A percentile compares a stretch with the other conserved stretches of the same genome.
Conservation (phyloP, 2,329 filamentous ascomycete genomes). For the Aspergillus ochraceus region DNA sequence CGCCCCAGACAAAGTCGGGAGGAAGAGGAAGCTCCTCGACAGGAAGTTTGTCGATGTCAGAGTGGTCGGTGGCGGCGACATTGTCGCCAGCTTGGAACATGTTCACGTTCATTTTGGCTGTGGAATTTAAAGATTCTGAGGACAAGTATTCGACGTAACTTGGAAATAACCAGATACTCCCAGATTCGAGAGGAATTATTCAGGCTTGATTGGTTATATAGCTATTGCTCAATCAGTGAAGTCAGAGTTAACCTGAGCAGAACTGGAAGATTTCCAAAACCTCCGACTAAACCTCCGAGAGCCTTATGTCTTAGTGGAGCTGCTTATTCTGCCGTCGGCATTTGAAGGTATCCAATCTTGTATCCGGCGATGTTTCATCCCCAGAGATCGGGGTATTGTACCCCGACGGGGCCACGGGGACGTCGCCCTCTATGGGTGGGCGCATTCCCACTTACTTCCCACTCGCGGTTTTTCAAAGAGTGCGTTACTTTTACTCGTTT, state of each 20-base stretch:
- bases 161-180: too few relatives aligned
- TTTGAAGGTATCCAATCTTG: not conserved
- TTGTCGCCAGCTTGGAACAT: not conserved
- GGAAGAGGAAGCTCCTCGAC: slow-evolving; percentile 19
- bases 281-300: too few relatives aligned
- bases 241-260: too few relatives aligned
- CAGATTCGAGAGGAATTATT: too few relatives aligned
- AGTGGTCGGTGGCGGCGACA: not conserved
- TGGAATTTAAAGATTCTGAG: not conserved
- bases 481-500: too few relatives aligned
- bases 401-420: too few relatives aligned
- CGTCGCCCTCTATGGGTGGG: not conserved
- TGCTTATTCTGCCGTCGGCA: not conserved
- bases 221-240: too few relatives aligned
- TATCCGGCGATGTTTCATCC: not conserved
- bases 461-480: too few relatives aligned
- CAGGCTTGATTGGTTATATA: too few relatives aligned
- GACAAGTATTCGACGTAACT: not conserved
- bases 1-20: slow-evolving; percentile 40
- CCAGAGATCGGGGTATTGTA: too few relatives aligned
- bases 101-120: not conserved
- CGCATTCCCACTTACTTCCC: not conserved
- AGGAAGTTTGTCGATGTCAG: not conserved
- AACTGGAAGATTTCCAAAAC: too few relatives aligned
- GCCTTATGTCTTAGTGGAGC: too few relatives aligned